Conservation (phyloP, 352 stramenopile genomes). For the Pythium brachiatum region DNA sequence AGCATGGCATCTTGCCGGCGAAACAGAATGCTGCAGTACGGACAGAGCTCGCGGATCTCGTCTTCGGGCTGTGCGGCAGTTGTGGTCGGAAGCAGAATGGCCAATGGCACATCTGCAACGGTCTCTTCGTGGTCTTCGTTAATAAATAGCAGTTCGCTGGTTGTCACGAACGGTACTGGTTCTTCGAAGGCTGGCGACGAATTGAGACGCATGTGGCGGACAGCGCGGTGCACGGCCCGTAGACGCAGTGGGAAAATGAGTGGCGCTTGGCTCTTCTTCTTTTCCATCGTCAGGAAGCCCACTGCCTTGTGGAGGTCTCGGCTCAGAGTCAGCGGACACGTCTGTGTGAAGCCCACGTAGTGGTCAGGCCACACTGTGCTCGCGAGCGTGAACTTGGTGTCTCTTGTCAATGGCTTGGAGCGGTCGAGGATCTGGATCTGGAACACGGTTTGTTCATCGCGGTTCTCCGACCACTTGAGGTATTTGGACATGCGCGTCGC, state of each 20-base stretch:
- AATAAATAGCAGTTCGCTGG: conserved; percentile 29
- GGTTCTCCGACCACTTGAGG: conserved; percentile 30
- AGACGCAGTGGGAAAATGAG: conserved; percentile 34
- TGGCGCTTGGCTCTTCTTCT: conserved; percentile 32
- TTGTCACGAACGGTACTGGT: conserved; percentile 27
- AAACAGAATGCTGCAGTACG: conserved; percentile 24
- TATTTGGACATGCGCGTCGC: conserved; percentile 34
- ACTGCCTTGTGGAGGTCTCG: conserved; percentile 26
- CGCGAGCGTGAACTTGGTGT: conserved; percentile 29
- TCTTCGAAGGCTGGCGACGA: conserved; percentile 19
- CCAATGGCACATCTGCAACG: conserved; percentile 21
- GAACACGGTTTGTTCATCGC: conserved; percentile 34
- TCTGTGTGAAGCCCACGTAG: conserved; percentile 29
- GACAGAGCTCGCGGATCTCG: conserved; percentile 21
- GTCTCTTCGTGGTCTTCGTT: conserved; percentile 19
- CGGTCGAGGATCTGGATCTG: conserved; percentile 32
- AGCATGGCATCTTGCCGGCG: conserved; percentile 19
- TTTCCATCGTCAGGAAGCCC: conserved; percentile 36
- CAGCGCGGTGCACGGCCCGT: conserved; percentile 23
- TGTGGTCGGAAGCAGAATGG: conserved; percentile 15
- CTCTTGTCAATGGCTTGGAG: conserved; percentile 23
- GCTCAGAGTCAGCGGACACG: conserved; percentile 17
- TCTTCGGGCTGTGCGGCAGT: conserved; percentile 10
- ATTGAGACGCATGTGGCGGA: conserved; percentile 13
- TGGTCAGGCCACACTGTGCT: conserved; percentile 28